A percentile compares a stretch with the other conserved stretches of the same genome.
Conservation (phyloP, 1,139 yeast genomes). For the Pneumocystis jirovecii region DNA sequence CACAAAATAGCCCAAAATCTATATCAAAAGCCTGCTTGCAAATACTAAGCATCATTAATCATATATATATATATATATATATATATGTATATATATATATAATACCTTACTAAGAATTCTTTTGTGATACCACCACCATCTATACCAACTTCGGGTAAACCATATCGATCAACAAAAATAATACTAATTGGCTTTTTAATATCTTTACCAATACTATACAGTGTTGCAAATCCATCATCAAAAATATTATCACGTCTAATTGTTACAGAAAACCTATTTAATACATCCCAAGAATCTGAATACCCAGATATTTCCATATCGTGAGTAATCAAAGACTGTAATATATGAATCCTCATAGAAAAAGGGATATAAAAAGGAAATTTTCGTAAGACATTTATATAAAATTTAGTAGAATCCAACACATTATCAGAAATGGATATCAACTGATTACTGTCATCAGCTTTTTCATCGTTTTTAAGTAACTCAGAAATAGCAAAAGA, state of each 20-base stretch:
- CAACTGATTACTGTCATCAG: constrained; percentile 14
- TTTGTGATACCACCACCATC: constrained; percentile 97
- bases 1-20: constrained; percentile 35
- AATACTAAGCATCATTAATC: constrained; percentile 27
- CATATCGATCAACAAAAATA: constrained; percentile 55
- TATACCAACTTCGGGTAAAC: constrained; percentile 69
- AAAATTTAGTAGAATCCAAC: constrained; percentile 20
- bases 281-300: constrained; percentile 13
- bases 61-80: neutral
- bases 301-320: constrained; percentile 28
- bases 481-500: constrained; percentile 27
- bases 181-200: constrained; percentile 52
- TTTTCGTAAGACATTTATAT: constrained; percentile 40
- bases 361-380: constrained; percentile 74
- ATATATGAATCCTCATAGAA: constrained; percentile 52
- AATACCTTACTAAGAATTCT: constrained; percentile 51
- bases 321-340: constrained; percentile 45
- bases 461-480: constrained; percentile 11
- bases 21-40: constrained; percentile 50
- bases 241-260: constrained; percentile 55
- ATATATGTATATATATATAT: neutral
- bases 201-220: constrained; percentile 33
- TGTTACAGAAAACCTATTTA: constrained; percentile 31
- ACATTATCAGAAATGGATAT: constrained; percentile 15
- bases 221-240: constrained; percentile 57